Percentiles rank a stretch among this genome's conserved stretches.
Conservation (phyloP, 106 monocot species). For the Triglochin maritima region DNA sequence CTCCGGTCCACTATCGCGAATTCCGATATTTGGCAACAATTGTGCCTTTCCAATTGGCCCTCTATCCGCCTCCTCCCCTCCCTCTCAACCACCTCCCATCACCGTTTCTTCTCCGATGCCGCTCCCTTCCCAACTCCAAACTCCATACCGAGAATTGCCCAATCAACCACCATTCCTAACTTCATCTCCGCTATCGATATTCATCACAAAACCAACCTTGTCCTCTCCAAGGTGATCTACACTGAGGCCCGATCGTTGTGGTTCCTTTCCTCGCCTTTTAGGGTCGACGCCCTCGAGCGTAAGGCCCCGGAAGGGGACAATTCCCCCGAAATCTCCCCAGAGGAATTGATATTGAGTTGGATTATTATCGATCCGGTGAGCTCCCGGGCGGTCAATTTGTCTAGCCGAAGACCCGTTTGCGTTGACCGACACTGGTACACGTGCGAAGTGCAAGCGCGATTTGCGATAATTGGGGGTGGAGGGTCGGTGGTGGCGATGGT, state of each 20-base stretch:
- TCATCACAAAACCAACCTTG: constrained; percentile 24
- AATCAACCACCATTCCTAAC: not conserved
- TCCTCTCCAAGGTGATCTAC: constrained; percentile 49
- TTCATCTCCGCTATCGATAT: constrained; percentile 72
- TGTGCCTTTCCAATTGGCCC: constrained; percentile 68
- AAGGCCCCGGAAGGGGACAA: not conserved
- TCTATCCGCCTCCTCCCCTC: constrained; percentile 33
- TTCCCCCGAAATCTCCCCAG: constrained; percentile 5
- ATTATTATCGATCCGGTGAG: constrained; percentile 40
- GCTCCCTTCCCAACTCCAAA: constrained; percentile 18
- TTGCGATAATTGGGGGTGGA: constrained; percentile 24
- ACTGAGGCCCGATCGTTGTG: constrained; percentile 39
- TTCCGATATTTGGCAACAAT: constrained; percentile 36
- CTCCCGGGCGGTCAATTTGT: constrained; percentile 35
- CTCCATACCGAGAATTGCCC: no score
- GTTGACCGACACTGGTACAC: constrained; percentile 57
- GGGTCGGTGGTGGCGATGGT: constrained; percentile 23
- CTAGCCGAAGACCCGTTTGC: constrained; percentile 50
- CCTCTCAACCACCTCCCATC: constrained; percentile 14
- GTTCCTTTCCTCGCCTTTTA: constrained; percentile 64
- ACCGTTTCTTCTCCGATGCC: constrained; percentile 39
- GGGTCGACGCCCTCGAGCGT: constrained; percentile 40
- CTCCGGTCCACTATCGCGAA: constrained; percentile 36
- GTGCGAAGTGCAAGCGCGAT: constrained; percentile 49
- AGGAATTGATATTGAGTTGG: constrained; percentile 63